These are phyloP conservation scores for Pholiota molesta DNA, from an alignment of 768 basidiomycete genomes.

Conservation along the genomic window DNA sequence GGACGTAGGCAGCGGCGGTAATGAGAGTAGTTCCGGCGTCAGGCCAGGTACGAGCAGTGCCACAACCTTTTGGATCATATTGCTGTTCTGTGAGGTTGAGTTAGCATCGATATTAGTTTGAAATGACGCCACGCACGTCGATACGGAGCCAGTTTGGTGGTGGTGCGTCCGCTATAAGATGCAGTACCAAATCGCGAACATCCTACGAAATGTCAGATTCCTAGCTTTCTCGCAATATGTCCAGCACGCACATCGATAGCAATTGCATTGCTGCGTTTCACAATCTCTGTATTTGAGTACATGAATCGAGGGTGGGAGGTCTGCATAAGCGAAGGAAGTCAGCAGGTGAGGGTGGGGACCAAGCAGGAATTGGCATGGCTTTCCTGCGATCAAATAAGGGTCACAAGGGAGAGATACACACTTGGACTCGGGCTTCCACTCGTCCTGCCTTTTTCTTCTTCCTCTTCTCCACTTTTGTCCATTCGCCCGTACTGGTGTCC, in stretches of 20 bases:
- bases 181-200: conserved; percentile 82
- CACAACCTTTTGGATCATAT: conserved; percentile 77
- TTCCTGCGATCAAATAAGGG: conserved; percentile 9
- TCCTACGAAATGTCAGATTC: conserved; percentile 52
- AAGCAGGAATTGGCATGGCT: conserved; percentile 11
- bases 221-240: neutral
- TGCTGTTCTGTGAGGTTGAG: conserved; percentile 57
- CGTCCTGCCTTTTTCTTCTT: conserved; percentile 73
- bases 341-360: conserved; percentile 18
- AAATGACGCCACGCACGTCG: conserved; percentile 52
- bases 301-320: conserved; percentile 72
- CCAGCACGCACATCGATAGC: conserved; percentile 78
- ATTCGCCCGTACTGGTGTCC: conserved; percentile 32
- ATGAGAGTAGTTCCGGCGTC: conserved; percentile 68
- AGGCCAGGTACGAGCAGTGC: conserved; percentile 86
- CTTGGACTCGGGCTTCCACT: conserved; percentile 57
- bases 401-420: conserved; percentile 32
- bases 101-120: conserved; percentile 2
- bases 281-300: conserved; percentile 79
- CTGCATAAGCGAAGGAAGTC: conserved; percentile 31
- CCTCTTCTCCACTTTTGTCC: conserved; percentile 75
- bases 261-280: conserved; percentile 71
- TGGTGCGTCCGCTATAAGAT: conserved; percentile 81
- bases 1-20: conserved; percentile 73
- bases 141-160: conserved; percentile 86